These are phyloP conservation scores for Pichia sp. DNA, from an alignment of 1,139 yeast species.

Conservation along the genomic window DNA sequence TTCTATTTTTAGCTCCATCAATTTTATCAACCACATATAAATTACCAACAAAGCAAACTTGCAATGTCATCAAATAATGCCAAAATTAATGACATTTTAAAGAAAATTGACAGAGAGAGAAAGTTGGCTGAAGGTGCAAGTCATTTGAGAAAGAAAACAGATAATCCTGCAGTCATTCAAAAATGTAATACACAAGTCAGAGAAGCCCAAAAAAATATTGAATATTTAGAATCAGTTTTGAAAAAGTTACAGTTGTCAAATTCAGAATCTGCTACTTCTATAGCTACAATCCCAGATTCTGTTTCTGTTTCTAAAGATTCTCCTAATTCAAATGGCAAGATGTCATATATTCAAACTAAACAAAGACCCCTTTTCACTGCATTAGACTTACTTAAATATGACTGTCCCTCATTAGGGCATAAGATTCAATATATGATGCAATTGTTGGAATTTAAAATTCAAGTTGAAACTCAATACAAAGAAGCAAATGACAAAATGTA, in stretches of 20 bases:
- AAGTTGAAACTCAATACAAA: constrained; percentile 88
- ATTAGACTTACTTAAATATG: constrained; percentile 81
- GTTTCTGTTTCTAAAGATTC: not conserved
- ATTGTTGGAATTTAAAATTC: constrained; percentile 85
- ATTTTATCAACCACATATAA: not conserved
- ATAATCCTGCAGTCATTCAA: constrained; percentile 77
- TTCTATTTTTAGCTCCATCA: not conserved
- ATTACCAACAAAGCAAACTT: not conserved
- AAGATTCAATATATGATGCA: constrained; percentile 93
- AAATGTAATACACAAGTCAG: constrained; percentile 85
- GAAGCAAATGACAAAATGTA: constrained; percentile 89
- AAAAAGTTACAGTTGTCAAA: constrained; percentile 43
- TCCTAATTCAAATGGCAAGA: not conserved
- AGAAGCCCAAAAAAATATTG: constrained; percentile 87
- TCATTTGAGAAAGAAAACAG: constrained; percentile 68
- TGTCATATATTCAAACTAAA: constrained; percentile 18
- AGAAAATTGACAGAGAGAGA: constrained; percentile 81
- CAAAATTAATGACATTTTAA: constrained; percentile 54
- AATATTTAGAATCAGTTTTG: constrained; percentile 75
- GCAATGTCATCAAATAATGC: constrained; percentile 12
- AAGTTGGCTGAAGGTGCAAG: constrained; percentile 87
- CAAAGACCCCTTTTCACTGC: constrained; percentile 47
- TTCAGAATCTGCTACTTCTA: too few relatives aligned
- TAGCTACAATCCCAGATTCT: too few relatives aligned
- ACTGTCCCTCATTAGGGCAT: constrained; percentile 93